phyloP scores from a whole-genome alignment of 2,329 filamentous ascomycete genomes.

The Colletotrichum sidae region DNA sequence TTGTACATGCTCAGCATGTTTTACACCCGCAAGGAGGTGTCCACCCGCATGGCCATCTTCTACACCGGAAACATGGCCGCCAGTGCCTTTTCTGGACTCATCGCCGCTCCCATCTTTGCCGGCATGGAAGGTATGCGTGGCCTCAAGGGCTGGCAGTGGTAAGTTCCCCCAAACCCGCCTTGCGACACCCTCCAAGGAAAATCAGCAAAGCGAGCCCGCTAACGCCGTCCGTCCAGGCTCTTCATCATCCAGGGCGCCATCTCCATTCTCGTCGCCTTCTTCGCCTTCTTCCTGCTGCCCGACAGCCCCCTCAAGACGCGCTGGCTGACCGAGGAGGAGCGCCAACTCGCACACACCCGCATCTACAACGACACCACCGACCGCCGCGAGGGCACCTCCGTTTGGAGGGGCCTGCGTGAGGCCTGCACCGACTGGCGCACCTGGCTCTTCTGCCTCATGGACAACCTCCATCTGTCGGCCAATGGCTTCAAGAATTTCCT shows the following conservation, averaged over 20 bases:
- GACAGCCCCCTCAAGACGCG: conserved; percentile 51
- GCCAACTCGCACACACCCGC: conserved; percentile 51
- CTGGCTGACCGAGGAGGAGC: conserved; percentile 55
- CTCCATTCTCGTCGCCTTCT: conserved; percentile 49
- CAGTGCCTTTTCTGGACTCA: conserved; percentile 56
- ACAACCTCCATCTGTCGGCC: conserved; percentile 62
- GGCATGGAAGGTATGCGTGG: conserved; percentile 53
- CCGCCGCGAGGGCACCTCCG: conserved; percentile 52
- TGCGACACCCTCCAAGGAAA: neutral
- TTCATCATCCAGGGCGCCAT: conserved; percentile 56
- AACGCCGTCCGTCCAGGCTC: conserved; percentile 40
- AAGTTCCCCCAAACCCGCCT: neutral
- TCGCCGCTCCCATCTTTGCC: conserved; percentile 56
- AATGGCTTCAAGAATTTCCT: conserved; percentile 56
- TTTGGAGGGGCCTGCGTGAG: conserved; percentile 55
- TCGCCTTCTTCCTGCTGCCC: conserved; percentile 52
- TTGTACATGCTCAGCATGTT: conserved; percentile 38
- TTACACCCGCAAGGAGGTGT: conserved; percentile 37
- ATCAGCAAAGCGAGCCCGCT: neutral
- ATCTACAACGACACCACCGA: conserved; percentile 46
- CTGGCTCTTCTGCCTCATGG: conserved; percentile 63
- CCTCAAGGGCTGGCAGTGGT: conserved; percentile 58
- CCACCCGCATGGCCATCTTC: conserved; percentile 53
- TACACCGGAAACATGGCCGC: conserved; percentile 58
- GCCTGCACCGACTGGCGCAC: conserved; percentile 58